These are phyloP conservation scores for Fusarium napiforme DNA, from an alignment of 2,329 filamentous ascomycete species.

Conservation along the genomic window DNA sequence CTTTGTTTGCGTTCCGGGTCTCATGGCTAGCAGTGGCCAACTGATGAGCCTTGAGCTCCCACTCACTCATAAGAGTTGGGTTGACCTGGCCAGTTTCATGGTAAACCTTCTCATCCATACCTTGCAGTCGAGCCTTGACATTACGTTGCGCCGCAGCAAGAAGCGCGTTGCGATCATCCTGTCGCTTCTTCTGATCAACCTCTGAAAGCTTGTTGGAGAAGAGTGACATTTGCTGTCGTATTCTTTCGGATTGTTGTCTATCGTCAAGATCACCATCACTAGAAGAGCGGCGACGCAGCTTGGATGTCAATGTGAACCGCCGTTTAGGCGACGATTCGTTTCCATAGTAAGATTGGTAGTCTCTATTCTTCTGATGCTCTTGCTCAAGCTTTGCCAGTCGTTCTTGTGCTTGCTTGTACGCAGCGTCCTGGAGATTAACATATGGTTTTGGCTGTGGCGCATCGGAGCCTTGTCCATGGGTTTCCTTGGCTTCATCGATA, in stretches of 20 bases:
- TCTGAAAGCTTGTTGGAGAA: slow-evolving; percentile 75
- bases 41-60: slow-evolving; percentile 80
- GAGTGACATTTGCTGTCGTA: slow-evolving; percentile 81
- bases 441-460: slow-evolving; percentile 62
- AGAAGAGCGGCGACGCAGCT: slow-evolving; percentile 70
- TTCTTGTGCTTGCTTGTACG: slow-evolving; percentile 86
- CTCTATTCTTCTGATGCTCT: slow-evolving; percentile 70
- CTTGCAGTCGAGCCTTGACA: slow-evolving; percentile 80
- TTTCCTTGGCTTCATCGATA: slow-evolving; percentile 61
- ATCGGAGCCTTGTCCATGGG: slow-evolving; percentile 49
- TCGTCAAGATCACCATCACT: slow-evolving; percentile 76
- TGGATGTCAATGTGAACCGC: slow-evolving; percentile 64
- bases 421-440: slow-evolving; percentile 82
- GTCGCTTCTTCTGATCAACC: slow-evolving; percentile 78
- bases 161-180: slow-evolving; percentile 78
- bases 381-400: slow-evolving; percentile 83
- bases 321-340: slow-evolving; percentile 53
- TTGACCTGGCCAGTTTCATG: slow-evolving; percentile 79
- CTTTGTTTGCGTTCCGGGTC: slow-evolving; percentile 63
- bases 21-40: slow-evolving; percentile 75
- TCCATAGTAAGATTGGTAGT: slow-evolving; percentile 83
- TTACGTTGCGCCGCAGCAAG: slow-evolving; percentile 85
- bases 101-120: slow-evolving; percentile 85
- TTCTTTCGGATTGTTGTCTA: slow-evolving; percentile 75
- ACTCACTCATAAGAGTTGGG: slow-evolving; percentile 75